Evolutionary conservation across 176 grass and related monocot species (phyloP).

Genomic region (Cenchrus purpureus): DNA sequence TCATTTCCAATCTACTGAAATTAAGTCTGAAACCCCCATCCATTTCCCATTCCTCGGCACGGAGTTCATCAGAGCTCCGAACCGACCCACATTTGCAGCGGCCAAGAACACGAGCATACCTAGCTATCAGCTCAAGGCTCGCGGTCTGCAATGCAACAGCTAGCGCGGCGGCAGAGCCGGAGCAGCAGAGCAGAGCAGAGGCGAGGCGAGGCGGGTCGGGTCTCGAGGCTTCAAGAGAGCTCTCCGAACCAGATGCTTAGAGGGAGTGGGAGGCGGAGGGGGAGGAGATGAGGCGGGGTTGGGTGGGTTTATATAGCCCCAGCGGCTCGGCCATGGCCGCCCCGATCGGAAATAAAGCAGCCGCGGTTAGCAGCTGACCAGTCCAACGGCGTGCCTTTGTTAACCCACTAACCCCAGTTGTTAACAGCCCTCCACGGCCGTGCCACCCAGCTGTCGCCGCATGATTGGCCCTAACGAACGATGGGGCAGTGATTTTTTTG

Average conservation of each 20-base stretch:
- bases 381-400: conserved; percentile 24
- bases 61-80: conserved; percentile 22
- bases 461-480: conserved; percentile 45
- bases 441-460: conserved; percentile 41
- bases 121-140: conserved; percentile 31
- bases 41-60: neutral
- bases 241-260: conserved; percentile 11
- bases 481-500: neutral
- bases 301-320: conserved; percentile 67
- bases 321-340: conserved; percentile 26
- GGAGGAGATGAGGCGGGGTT: conserved; percentile 49
- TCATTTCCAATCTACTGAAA: neutral
- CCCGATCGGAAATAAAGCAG: conserved; percentile 24
- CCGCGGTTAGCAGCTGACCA: conserved; percentile 41
- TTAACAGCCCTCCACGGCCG: conserved; percentile 44
- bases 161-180: conserved; percentile 11
- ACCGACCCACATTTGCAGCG: conserved; percentile 50
- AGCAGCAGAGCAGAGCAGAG: neutral
- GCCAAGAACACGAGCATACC: conserved; percentile 50
- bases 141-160: conserved; percentile 40
- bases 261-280: conserved; percentile 46
- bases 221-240: conserved; percentile 21
- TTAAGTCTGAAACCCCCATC: neutral
- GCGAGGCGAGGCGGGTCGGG: neutral
- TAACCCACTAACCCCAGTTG: conserved; percentile 32